Conservation (phyloP, 495 filamentous ascomycete species). For the Penicillium malachiteum region DNA sequence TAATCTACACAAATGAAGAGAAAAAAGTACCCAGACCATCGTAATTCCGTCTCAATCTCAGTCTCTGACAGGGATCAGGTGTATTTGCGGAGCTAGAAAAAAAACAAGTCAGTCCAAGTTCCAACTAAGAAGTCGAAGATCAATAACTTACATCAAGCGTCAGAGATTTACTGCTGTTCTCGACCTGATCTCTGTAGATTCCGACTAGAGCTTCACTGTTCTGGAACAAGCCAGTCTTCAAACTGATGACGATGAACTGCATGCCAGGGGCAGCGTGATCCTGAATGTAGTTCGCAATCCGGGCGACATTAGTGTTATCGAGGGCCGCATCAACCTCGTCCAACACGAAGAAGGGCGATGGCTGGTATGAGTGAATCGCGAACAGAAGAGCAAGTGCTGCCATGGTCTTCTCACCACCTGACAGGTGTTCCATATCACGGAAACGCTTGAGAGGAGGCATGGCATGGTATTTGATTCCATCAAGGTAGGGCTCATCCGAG, state of each 20-base stretch:
- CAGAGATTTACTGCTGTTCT: conserved; percentile 82
- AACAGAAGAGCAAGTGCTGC: conserved; percentile 93
- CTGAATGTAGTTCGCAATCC: conserved; percentile 91
- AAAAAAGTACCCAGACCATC: conserved; percentile 17
- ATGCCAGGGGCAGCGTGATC: conserved; percentile 94
- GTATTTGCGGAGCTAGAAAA: conserved; percentile 46
- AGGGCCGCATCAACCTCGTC: conserved; percentile 98
- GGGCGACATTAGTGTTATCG: conserved; percentile 92
- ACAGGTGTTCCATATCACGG: conserved; percentile 98
- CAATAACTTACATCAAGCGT: conserved; percentile 83
- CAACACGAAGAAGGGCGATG: conserved; percentile 93
- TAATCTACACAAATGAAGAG: conserved; percentile 31
- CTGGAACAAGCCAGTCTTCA: conserved; percentile 94
- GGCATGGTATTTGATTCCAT: conserved; percentile 95
- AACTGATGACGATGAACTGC: conserved; percentile 97
- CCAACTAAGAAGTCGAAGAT: conserved; percentile 3
- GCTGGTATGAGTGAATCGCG: conserved; percentile 92
- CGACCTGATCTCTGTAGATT: conserved; percentile 90
- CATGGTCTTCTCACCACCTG: conserved; percentile 98
- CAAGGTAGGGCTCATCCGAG: conserved; percentile 84
- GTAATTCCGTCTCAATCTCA: conserved; percentile 12
- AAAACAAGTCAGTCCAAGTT: neutral
- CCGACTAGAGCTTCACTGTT: conserved; percentile 91
- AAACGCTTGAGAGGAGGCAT: conserved; percentile 99
- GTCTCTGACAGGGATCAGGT: conserved; percentile 23